Conservation (phyloP, 2,329 filamentous ascomycete genomes). For the Fusarium mangiferae region DNA sequence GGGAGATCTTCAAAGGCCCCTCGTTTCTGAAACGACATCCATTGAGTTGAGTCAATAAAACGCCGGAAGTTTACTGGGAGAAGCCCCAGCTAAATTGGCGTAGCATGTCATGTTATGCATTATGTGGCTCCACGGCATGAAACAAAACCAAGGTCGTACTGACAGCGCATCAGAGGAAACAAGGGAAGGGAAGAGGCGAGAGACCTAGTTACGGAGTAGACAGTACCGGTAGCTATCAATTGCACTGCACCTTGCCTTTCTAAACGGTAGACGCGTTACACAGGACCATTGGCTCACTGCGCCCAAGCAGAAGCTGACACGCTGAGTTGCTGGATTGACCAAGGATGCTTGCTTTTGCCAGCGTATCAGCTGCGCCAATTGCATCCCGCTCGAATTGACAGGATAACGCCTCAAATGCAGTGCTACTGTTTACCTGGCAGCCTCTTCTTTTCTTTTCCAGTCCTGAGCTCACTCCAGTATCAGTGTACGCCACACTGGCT, state of each 20-base stretch:
- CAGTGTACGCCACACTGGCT: slow-evolving; percentile 7
- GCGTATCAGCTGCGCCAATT: slow-evolving; percentile 24
- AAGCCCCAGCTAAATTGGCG: slow-evolving; percentile 34
- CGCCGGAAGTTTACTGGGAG: slow-evolving; percentile 8
- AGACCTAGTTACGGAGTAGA: neutral
- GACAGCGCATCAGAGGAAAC: slow-evolving; percentile 40
- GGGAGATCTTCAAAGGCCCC: slow-evolving; percentile 1
- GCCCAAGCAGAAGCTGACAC: slow-evolving; percentile 35
- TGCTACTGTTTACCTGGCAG: slow-evolving; percentile 8
- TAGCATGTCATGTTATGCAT: slow-evolving; percentile 36
- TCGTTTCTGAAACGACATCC: slow-evolving; percentile 28
- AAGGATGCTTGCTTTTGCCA: neutral
- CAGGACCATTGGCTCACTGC: neutral
- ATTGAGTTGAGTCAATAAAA: slow-evolving; percentile 2
- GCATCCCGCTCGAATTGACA: slow-evolving; percentile 25
- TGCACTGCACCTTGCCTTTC: neutral
- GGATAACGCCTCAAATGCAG: slow-evolving; percentile 7
- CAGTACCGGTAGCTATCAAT: slow-evolving; percentile 1
- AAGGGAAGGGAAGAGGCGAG: neutral
- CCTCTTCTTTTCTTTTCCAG: neutral
- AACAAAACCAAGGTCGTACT: slow-evolving; percentile 35
- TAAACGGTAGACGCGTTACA: slow-evolving; percentile 1
- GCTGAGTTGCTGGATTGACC: slow-evolving; percentile 3
- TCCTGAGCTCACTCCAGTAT: neutral
- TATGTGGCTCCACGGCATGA: slow-evolving; percentile 41